Percentiles rank a stretch among this genome's conserved stretches.
phyloP scores from a whole-genome alignment of 2,329 filamentous ascomycete genomes.

The Delphinella strobiligena region DNA sequence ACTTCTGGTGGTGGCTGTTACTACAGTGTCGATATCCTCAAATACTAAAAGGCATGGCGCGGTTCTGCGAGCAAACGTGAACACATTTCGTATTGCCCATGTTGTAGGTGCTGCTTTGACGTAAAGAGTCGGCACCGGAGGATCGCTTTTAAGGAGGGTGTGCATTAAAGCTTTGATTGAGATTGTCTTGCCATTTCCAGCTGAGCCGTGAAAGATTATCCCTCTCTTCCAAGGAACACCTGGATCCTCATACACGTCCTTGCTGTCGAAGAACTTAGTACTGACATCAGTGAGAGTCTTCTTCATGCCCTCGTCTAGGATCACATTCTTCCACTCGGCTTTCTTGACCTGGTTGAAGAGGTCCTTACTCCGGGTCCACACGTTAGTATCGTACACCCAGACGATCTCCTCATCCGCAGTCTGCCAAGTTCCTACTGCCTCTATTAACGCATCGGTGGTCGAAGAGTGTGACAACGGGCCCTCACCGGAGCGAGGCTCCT shows the following conservation, averaged over 20 bases:
- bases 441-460: conserved; percentile 25
- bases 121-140: conserved; percentile 27
- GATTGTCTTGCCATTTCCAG: conserved; percentile 33
- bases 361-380: conserved; percentile 26
- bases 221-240: conserved; percentile 38
- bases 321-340: conserved; percentile 34
- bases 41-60: conserved; percentile 61
- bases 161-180: conserved; percentile 34
- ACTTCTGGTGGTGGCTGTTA: conserved; percentile 46
- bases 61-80: conserved; percentile 46
- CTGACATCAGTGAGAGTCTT: conserved; percentile 27
- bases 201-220: conserved; percentile 30
- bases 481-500: conserved; percentile 23
- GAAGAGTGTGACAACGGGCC: conserved; percentile 21
- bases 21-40: conserved; percentile 58
- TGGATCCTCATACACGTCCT: conserved; percentile 28
- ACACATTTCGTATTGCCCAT: conserved; percentile 41
- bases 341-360: conserved; percentile 30
- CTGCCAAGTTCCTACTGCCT: conserved; percentile 26
- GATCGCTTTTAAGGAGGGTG: conserved; percentile 25
- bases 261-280: conserved; percentile 29
- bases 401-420: conserved; percentile 23
- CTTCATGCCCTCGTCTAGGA: conserved; percentile 33
- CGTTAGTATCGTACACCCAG: conserved; percentile 31
- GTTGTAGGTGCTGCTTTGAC: conserved; percentile 23